These are phyloP conservation scores for Globisporangium camurandrum DNA, from an alignment of 352 stramenopile species.

Conservation along the genomic window DNA sequence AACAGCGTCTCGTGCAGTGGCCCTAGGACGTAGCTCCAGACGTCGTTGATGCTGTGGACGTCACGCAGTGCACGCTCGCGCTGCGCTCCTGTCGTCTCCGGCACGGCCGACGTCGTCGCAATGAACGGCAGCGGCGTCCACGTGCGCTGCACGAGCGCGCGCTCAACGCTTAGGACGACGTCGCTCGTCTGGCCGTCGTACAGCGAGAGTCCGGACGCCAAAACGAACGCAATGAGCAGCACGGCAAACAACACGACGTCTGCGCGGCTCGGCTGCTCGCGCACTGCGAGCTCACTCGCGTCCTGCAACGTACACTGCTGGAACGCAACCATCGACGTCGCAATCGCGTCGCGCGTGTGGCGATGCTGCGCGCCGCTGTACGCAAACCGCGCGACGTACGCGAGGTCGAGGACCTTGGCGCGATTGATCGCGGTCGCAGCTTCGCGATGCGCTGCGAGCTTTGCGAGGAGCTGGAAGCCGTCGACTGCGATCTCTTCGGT, in stretches of 20 bases:
- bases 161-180: slow-evolving; percentile 20
- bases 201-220: slow-evolving; percentile 35
- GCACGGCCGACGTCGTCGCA: too few species aligned
- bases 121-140: background rate
- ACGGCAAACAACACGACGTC: slow-evolving; percentile 36
- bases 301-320: slow-evolving; percentile 70
- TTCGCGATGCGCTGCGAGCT: slow-evolving; percentile 34
- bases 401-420: slow-evolving; percentile 60
- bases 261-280: slow-evolving; percentile 33
- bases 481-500: slow-evolving; percentile 71
- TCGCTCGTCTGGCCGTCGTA: slow-evolving; percentile 37
- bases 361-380: slow-evolving; percentile 52
- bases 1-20: slow-evolving; percentile 39
- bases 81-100: background rate
- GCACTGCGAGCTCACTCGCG: slow-evolving; percentile 28
- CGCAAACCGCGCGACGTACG: slow-evolving; percentile 60
- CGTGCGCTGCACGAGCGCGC: slow-evolving; percentile 12
- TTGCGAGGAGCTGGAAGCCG: slow-evolving; percentile 58
- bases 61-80: slow-evolving; percentile 19
- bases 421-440: slow-evolving; percentile 46
- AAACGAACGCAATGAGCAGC: slow-evolving; percentile 35
- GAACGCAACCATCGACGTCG: slow-evolving; percentile 49
- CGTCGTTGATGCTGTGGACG: slow-evolving; percentile 30
- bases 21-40: slow-evolving; percentile 45
- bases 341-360: slow-evolving; percentile 61